Percentiles rank a stretch among this genome's conserved stretches.
Conservation (phyloP, 2,329 filamentous ascomycete species). For the Thielaviopsis ethacetica region DNA sequence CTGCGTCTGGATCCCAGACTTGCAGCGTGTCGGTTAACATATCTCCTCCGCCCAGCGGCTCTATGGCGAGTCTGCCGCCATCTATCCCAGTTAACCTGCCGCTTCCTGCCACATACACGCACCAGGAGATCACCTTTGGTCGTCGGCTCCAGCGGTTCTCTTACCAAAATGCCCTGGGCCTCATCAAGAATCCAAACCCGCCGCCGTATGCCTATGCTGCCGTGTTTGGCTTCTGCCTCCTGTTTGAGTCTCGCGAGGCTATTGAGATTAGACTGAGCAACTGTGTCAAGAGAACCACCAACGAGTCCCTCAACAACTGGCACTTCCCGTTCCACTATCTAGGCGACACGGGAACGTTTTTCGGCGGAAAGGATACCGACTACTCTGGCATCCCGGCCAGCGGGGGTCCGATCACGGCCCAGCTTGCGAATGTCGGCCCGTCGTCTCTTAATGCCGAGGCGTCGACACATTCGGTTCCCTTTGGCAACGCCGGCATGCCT, state of each 20-base stretch:
- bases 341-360: slow-evolving; percentile 53
- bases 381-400: not conserved
- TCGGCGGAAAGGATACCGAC: slow-evolving; percentile 16
- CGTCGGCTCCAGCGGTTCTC: slow-evolving; percentile 51
- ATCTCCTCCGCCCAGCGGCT: not conserved
- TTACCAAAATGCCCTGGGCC: slow-evolving; percentile 42
- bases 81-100: slow-evolving; percentile 21
- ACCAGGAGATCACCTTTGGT: slow-evolving; percentile 51
- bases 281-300: slow-evolving; percentile 19
- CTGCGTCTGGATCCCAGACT: no score
- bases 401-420: not conserved
- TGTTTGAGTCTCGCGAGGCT: slow-evolving; percentile 35
- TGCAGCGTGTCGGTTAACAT: not conserved
- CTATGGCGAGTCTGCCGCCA: no score
- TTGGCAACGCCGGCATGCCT: slow-evolving; percentile 1
- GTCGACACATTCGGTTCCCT: not conserved
- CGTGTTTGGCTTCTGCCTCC: slow-evolving; percentile 53
- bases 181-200: slow-evolving; percentile 36
- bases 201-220: slow-evolving; percentile 32
- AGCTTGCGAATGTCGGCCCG: not conserved
- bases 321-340: slow-evolving; percentile 46
- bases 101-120: slow-evolving; percentile 38
- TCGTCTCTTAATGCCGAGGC: not conserved
- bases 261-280: slow-evolving; percentile 27
- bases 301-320: slow-evolving; percentile 38